These are phyloP conservation scores for Fragilariopsis cylindrus DNA, from an alignment of 108 stramenopile genomes.

Conservation along the genomic window DNA sequence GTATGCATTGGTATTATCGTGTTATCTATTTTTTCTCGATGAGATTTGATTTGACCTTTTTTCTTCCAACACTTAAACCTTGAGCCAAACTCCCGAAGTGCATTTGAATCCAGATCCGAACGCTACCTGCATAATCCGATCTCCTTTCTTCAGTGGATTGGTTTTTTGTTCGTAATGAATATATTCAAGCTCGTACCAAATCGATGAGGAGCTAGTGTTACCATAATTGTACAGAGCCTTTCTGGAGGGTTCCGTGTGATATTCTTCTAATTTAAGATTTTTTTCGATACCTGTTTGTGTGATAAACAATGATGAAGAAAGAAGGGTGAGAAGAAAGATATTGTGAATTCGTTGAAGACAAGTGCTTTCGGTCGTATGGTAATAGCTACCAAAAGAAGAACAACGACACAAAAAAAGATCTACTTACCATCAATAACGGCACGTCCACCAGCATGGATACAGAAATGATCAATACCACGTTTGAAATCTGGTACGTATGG, in stretches of 20 bases:
- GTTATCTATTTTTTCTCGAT: background rate
- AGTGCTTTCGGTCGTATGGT: background rate
- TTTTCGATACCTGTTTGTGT: conserved; percentile 88
- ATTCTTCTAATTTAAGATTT: conserved; percentile 90
- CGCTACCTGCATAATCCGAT: conserved; percentile 94
- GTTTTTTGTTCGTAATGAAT: conserved; percentile 88
- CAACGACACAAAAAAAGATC: conserved; percentile 10
- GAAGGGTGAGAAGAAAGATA: background rate
- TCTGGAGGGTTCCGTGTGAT: conserved; percentile 94
- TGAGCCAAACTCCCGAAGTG: conserved; percentile 96
- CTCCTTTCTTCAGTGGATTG: conserved; percentile 87
- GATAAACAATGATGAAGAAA: background rate
- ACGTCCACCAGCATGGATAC: conserved; percentile 97
- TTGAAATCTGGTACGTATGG: conserved; percentile 98
- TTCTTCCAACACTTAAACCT: conserved; percentile 48
- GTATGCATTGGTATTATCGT: background rate
- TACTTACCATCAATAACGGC: conserved; percentile 93
- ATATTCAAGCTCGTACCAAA: conserved; percentile 99
- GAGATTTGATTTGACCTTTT: background rate
- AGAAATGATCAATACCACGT: conserved; percentile 96
- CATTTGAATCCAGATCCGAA: conserved; percentile 99
- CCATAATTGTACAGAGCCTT: conserved; percentile 92
- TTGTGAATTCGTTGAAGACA: background rate
- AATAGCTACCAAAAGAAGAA: background rate
- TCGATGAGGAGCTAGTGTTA: conserved; percentile 94